phyloP scores from a whole-genome alignment of 2,329 filamentous ascomycete species.

The Sarocladiaceae sp. region DNA sequence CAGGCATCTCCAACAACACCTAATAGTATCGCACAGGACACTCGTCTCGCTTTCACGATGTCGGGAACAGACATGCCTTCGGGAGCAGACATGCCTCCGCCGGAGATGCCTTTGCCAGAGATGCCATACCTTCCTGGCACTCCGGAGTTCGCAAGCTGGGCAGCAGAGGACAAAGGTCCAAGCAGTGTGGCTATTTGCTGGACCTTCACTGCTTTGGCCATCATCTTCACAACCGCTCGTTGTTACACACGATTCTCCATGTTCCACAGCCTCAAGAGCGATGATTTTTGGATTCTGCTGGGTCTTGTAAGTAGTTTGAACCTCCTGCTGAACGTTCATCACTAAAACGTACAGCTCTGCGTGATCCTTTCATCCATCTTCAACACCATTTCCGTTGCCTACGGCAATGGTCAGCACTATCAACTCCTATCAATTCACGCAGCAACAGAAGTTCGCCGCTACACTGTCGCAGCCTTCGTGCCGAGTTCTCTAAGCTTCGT shows the following conservation, averaged over 20 bases:
- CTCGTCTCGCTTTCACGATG: too few species aligned
- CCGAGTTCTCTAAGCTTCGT: slow-evolving; percentile 22
- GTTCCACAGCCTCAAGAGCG: slow-evolving; percentile 12
- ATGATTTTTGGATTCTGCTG: slow-evolving; percentile 16
- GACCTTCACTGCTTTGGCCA: slow-evolving; percentile 14
- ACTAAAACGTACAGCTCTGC: slow-evolving; percentile 10
- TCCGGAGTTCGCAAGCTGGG: slow-evolving; percentile 11
- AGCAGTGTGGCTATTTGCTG: slow-evolving; percentile 16
- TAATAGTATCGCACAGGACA: too few species aligned
- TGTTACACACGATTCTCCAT: slow-evolving; percentile 14
- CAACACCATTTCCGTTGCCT: slow-evolving; percentile 15
- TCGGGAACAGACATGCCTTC: background rate
- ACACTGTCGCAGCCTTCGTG: slow-evolving; percentile 5
- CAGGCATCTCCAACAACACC: too few species aligned
- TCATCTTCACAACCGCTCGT: slow-evolving; percentile 14
- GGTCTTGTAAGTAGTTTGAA: background rate
- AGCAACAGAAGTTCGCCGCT: slow-evolving; percentile 1
- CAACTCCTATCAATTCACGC: slow-evolving; percentile 12
- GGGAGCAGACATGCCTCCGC: too few species aligned
- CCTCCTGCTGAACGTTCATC: slow-evolving; percentile 8
- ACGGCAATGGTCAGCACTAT: slow-evolving; percentile 19
- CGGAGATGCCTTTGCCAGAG: background rate
- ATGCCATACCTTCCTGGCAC: slow-evolving; percentile 10
- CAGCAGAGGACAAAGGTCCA: slow-evolving; percentile 16
- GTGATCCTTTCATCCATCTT: slow-evolving; percentile 14